These are phyloP conservation scores for Hymenoscyphus fructigenus DNA, from an alignment of 2,329 filamentous ascomycete species.

Conservation along the genomic window DNA sequence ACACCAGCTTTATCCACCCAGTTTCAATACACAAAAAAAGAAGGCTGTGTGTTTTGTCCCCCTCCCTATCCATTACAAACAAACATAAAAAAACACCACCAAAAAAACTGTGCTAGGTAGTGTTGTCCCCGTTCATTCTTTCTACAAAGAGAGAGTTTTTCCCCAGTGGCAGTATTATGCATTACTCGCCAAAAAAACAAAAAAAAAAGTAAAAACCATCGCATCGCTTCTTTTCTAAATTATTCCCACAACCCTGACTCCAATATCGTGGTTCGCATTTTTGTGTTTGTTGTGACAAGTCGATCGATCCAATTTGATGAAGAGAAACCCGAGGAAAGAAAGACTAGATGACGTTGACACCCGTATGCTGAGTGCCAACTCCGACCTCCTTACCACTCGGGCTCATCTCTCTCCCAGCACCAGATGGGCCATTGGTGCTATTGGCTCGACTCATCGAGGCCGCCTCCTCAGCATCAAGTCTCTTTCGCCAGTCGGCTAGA, in stretches of 20 bases:
- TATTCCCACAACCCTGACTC: neutral
- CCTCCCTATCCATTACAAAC: neutral
- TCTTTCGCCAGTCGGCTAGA: conserved; percentile 76
- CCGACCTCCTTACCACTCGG: conserved; percentile 31
- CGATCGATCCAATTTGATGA: neutral
- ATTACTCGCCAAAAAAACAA: conserved; percentile 2
- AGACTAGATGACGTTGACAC: conserved; percentile 8
- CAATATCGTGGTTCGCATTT: conserved; percentile 12
- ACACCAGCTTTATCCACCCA: neutral
- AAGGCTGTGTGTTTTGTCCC: neutral
- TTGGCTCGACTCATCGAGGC: conserved; percentile 26
- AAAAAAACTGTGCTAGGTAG: neutral
- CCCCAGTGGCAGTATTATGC: neutral
- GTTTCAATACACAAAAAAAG: neutral
- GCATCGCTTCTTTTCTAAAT: no score
- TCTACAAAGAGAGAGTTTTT: neutral
- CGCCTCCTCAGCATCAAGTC: conserved; percentile 57
- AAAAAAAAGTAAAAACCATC: no score
- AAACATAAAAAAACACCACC: neutral
- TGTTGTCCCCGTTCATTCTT: no score
- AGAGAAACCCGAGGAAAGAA: neutral
- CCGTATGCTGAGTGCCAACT: neutral
- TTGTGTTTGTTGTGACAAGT: neutral
- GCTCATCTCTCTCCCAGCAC: conserved; percentile 29
- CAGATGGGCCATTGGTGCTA: conserved; percentile 6